These are phyloP conservation scores for Atkinsonella texensis DNA, from an alignment of 2,329 filamentous ascomycete species.

Conservation along the genomic window DNA sequence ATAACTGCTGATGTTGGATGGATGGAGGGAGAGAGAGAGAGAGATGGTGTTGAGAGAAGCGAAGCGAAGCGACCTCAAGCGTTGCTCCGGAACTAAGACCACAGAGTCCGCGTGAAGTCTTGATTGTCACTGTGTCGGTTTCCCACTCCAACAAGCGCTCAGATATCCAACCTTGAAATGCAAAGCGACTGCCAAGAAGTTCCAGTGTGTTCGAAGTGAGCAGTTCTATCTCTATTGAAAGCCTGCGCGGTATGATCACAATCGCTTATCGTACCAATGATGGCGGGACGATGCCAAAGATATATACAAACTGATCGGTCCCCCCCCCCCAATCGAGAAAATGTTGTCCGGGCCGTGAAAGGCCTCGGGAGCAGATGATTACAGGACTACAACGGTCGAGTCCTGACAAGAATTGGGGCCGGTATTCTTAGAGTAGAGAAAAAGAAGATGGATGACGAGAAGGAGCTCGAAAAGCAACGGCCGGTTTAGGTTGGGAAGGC, in stretches of 20 bases:
- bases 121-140: background rate
- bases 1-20: constrained; percentile 28
- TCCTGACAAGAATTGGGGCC: background rate
- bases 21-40: too few relatives aligned
- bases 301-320: too few relatives aligned
- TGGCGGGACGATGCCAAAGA: too few relatives aligned
- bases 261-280: too few relatives aligned
- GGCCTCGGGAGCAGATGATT: too few relatives aligned
- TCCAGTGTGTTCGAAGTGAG: too few relatives aligned
- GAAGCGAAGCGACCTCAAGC: background rate
- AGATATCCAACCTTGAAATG: background rate
- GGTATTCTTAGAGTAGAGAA: background rate
- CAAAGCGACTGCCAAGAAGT: too few relatives aligned
- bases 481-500: background rate
- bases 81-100: background rate
- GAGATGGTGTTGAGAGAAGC: background rate
- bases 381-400: background rate
- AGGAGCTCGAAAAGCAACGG: background rate
- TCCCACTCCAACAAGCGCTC: background rate
- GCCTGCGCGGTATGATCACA: too few relatives aligned
- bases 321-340: too few relatives aligned
- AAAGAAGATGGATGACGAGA: background rate
- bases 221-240: too few relatives aligned
- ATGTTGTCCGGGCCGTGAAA: too few relatives aligned
- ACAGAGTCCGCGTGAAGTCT: background rate